Conservation (phyloP, 2,329 filamentous ascomycete species). For the Cercospora berteroae region DNA sequence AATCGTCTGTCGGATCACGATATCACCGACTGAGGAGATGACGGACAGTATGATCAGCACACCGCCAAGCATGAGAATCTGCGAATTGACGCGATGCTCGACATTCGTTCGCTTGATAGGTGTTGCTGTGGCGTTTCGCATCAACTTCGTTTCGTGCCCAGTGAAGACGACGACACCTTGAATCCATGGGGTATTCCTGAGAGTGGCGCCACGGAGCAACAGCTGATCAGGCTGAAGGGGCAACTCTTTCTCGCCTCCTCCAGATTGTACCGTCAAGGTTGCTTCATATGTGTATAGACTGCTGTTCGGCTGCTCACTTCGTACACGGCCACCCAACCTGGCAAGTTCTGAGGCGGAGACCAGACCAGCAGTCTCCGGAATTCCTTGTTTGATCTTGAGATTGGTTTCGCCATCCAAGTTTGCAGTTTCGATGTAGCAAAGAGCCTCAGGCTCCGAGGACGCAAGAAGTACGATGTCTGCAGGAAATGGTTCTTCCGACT, state of each 20-base stretch:
- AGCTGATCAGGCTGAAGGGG: constrained; percentile 89
- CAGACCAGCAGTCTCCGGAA: constrained; percentile 84
- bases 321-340: constrained; percentile 78
- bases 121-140: constrained; percentile 95
- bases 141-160: constrained; percentile 96
- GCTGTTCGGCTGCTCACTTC: constrained; percentile 96
- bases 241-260: constrained; percentile 89
- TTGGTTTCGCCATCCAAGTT: constrained; percentile 98
- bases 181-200: constrained; percentile 96
- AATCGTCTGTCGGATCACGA: constrained; percentile 70
- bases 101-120: constrained; percentile 98
- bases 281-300: constrained; percentile 98
- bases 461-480: constrained; percentile 89
- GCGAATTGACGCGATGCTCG: constrained; percentile 86
- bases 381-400: constrained; percentile 95
- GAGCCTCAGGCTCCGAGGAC: constrained; percentile 91
- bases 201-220: constrained; percentile 83
- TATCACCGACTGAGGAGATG: constrained; percentile 85
- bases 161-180: constrained; percentile 96
- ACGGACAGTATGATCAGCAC: constrained; percentile 83
- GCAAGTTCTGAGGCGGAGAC: constrained; percentile 85
- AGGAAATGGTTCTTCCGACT: constrained; percentile 93
- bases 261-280: constrained; percentile 84
- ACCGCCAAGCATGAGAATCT: constrained; percentile 84
- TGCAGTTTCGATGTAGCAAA: constrained; percentile 98